Conservation (phyloP, 352 stramenopile species). For the Pythium myriotylum region DNA sequence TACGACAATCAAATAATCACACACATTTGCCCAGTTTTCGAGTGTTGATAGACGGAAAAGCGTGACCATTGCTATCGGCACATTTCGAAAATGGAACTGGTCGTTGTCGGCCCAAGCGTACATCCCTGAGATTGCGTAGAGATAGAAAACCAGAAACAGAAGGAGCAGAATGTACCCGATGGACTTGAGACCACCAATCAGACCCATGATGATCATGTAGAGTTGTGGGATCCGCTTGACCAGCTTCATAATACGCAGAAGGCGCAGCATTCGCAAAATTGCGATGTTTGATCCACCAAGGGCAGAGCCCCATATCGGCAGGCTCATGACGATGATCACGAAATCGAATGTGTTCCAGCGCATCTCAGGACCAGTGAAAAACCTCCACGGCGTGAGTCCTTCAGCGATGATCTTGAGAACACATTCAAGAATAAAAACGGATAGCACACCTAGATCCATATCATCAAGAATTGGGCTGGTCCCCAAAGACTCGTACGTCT, state of each 20-base stretch:
- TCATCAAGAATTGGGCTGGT: conserved; percentile 50
- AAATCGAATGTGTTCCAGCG: conserved; percentile 88
- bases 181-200: conserved; percentile 86
- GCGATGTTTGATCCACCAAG: conserved; percentile 69
- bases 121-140: conserved; percentile 92
- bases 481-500: conserved; percentile 67
- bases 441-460: conserved; percentile 66
- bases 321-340: conserved; percentile 79
- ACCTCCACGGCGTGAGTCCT: conserved; percentile 67
- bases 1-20: conserved; percentile 7
- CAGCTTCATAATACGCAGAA: conserved; percentile 91
- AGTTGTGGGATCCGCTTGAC: conserved; percentile 89
- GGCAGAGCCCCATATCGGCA: conserved; percentile 63
- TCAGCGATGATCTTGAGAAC: conserved; percentile 81
- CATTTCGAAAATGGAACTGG: conserved; percentile 80
- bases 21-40: conserved; percentile 78
- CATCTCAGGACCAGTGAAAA: conserved; percentile 77
- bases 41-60: conserved; percentile 84
- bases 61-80: conserved; percentile 82
- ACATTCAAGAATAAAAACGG: conserved; percentile 79
- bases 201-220: conserved; percentile 91
- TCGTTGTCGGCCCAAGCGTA: conserved; percentile 89
- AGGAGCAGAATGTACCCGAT: conserved; percentile 91
- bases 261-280: conserved; percentile 83
- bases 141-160: conserved; percentile 87